These are phyloP conservation scores for Macrophomina phaseolina DNA, from an alignment of 2,329 filamentous ascomycete genomes.

Conservation along the genomic window DNA sequence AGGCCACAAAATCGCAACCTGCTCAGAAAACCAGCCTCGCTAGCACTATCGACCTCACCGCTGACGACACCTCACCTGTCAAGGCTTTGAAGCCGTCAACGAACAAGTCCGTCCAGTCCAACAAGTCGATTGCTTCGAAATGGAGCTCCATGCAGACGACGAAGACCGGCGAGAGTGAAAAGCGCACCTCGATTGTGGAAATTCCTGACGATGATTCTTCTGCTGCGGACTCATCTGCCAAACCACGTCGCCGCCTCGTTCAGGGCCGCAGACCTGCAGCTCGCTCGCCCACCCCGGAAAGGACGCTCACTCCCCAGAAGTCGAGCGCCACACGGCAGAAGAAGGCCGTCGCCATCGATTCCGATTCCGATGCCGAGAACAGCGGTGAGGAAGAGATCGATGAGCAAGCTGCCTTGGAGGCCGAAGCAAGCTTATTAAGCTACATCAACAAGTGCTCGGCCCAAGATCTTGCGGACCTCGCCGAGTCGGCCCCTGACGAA, in stretches of 20 bases:
- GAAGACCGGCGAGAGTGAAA: slow-evolving; percentile 31
- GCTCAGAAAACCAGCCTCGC: too few relatives aligned
- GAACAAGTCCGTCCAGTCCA: slow-evolving; percentile 61
- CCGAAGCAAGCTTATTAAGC: slow-evolving; percentile 67
- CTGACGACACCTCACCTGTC: slow-evolving; percentile 39
- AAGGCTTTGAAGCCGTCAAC: slow-evolving; percentile 37
- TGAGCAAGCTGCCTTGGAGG: slow-evolving; percentile 39
- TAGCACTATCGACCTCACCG: slow-evolving; percentile 38
- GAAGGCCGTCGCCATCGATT: slow-evolving; percentile 42
- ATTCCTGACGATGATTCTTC: not conserved
- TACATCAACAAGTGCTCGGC: slow-evolving; percentile 83
- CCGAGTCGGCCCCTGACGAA: slow-evolving; percentile 72
- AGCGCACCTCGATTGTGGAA: too few relatives aligned
- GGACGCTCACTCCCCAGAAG: not conserved
- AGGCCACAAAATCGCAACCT: not conserved
- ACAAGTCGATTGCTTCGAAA: slow-evolving; percentile 64
- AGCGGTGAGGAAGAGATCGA: slow-evolving; percentile 32
- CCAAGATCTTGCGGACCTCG: slow-evolving; percentile 81
- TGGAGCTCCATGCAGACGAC: slow-evolving; percentile 43
- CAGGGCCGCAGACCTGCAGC: slow-evolving; percentile 53
- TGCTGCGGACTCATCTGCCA: slow-evolving; percentile 20
- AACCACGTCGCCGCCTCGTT: slow-evolving; percentile 50
- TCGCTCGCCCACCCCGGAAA: not conserved
- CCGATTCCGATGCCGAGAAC: slow-evolving; percentile 50
- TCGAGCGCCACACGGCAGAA: slow-evolving; percentile 25